These are phyloP conservation scores for Diutina pseudorugosa DNA, from an alignment of 1,139 yeast genomes.

Conservation along the genomic window DNA sequence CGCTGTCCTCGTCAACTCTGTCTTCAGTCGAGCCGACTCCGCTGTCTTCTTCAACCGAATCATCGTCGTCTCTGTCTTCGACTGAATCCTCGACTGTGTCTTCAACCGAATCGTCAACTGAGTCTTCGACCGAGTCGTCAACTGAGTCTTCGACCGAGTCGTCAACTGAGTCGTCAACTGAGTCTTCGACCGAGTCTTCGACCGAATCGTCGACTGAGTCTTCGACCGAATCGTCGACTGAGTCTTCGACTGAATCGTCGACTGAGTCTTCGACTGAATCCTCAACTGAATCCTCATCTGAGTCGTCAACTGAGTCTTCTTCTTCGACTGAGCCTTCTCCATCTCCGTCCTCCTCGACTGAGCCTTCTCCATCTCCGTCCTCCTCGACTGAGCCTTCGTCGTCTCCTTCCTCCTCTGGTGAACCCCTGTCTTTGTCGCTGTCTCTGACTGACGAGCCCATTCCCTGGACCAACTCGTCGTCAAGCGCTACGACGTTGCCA, in stretches of 20 bases:
- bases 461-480: too few relatives aligned
- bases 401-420: too few relatives aligned
- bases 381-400: not conserved
- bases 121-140: not conserved
- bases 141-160: too few relatives aligned
- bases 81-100: not conserved
- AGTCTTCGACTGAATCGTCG: not conserved
- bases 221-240: too few relatives aligned
- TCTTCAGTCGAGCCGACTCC: not conserved
- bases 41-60: too few relatives aligned
- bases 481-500: too few relatives aligned
- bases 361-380: too few relatives aligned
- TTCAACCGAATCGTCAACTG: not conserved
- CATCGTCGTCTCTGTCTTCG: not conserved
- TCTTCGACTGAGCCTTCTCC: not conserved
- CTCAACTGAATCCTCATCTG: not conserved
- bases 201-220: too few relatives aligned
- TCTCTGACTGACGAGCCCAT: too few relatives aligned
- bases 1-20: not conserved
- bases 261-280: not conserved
- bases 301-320: not conserved
- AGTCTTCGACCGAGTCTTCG: not conserved
- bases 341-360: too few relatives aligned
- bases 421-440: too few relatives aligned
- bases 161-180: not conserved